Evolutionary conservation across 2,329 filamentous ascomycete genomes (phyloP), one percentile per base, ranked within the genome.

Genomic region (Stenocarpella maydis): DNA sequence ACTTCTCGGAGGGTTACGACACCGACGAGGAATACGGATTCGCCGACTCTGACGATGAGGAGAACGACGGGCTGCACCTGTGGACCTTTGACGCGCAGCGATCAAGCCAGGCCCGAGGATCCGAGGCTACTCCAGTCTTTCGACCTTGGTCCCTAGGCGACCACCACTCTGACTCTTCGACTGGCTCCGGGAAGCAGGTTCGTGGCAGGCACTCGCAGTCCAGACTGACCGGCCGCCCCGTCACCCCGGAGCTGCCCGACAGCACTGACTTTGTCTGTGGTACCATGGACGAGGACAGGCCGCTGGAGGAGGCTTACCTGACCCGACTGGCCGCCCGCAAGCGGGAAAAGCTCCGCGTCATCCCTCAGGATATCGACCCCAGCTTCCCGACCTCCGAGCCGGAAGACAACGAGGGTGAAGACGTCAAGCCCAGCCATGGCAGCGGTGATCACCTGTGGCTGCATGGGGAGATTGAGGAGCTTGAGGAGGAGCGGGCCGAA

Each of bases 181-280:
- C 84, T 8, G 86, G 84, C 52, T 87, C 87, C 6, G 77, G 78
- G 61, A 65, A 50, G 37, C 69, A 66, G 49, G 9, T 69, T 5
- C 71, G 69, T n/a, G 61, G 47, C 60, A 69, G 64, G 60, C 68
- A 65, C 26, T 64, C 69, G 19, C 65, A 77, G 74, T 71, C 78
- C 78, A 54, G 72, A n/a, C 50, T 72, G 17, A 83, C 86, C 72
- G 89, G 91, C 74, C 90, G 90, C 26, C 86, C 89, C 47, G 86
- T 87, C 28, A 92, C 92, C 1, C 93, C 93, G 2, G 94, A 97
- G 77, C 85, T 99, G 14, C 96, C 96, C 1, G 96, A 99, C 79
- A 98, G 95, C 80, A 98, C 96, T 17, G 96, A 99, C 79, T 99
- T 99, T 74, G 96, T 99, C n/a, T 98, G 96, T 76, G 96, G 96